phyloP scores from a whole-genome alignment of 257 asterid species.

The Nicotiana undulata region DNA sequence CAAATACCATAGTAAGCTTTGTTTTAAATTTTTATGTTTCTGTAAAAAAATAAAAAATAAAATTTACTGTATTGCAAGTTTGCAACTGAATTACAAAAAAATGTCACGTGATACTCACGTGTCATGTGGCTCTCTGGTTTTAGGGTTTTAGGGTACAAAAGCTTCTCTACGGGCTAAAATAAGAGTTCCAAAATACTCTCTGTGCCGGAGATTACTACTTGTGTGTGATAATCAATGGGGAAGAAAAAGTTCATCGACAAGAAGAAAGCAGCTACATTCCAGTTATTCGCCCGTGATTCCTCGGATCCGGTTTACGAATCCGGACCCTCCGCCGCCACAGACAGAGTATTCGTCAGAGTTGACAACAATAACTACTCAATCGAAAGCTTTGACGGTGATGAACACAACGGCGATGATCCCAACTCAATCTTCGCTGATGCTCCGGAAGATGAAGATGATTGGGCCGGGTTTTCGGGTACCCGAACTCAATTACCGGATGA shows the following conservation, averaged over 20 bases:
- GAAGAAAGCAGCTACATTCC: constrained; percentile 84
- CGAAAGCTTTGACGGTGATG: constrained; percentile 15
- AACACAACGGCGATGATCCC: background rate
- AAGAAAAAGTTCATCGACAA: constrained; percentile 73
- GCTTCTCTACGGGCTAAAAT: background rate
- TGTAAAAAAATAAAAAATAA: too few species aligned
- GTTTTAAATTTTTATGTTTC: too few species aligned
- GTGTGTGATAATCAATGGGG: constrained; percentile 28
- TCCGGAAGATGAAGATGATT: constrained; percentile 34
- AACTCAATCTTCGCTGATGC: constrained; percentile 58
- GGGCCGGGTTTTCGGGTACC: constrained; percentile 7
- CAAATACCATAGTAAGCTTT: too few species aligned
- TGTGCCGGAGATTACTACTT: background rate
- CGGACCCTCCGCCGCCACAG: constrained; percentile 38
- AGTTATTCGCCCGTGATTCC: constrained; percentile 74
- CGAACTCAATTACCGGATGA: constrained; percentile 45
- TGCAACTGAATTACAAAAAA: too few species aligned
- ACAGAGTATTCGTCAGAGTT: constrained; percentile 68
- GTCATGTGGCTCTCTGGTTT: background rate
- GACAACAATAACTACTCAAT: constrained; percentile 57
- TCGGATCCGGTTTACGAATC: constrained; percentile 66
- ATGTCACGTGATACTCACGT: background rate
- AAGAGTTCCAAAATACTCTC: background rate
- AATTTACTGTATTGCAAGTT: too few species aligned
- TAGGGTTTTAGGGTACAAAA: constrained; percentile 16